phyloP scores from a whole-genome alignment of 352 stramenopile genomes.

The Paralagenidium karlingii region DNA sequence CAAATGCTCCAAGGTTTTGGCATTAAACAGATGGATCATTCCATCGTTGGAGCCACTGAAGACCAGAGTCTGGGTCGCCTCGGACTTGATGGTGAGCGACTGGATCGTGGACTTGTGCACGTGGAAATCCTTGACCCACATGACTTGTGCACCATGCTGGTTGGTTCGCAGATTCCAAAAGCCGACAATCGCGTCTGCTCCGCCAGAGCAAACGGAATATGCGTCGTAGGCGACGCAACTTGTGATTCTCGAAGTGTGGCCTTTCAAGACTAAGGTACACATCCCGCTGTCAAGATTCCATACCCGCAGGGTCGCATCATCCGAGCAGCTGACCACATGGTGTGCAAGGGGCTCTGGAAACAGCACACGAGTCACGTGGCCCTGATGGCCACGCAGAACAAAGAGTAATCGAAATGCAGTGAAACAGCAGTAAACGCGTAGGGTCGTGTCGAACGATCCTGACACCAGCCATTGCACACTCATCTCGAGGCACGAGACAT shows the following conservation, averaged over 20 bases:
- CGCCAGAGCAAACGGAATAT: conserved; percentile 38
- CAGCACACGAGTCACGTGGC: conserved; percentile 41
- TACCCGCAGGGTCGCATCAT: conserved; percentile 43
- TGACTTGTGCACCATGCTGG: neutral
- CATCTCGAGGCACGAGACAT: conserved; percentile 42
- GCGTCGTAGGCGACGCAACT: conserved; percentile 16
- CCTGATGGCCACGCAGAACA: conserved; percentile 27
- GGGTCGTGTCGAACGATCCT: conserved; percentile 44
- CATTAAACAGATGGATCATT: conserved; percentile 55
- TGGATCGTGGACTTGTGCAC: conserved; percentile 44
- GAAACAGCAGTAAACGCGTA: conserved; percentile 33
- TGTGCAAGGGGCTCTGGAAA: conserved; percentile 6
- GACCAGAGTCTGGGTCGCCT: conserved; percentile 15
- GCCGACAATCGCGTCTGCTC: conserved; percentile 34
- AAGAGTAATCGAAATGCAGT: conserved; percentile 25
- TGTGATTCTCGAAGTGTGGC: conserved; percentile 35
- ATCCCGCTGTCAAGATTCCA: conserved; percentile 31
- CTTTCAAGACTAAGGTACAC: conserved; percentile 21
- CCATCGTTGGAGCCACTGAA: conserved; percentile 62
- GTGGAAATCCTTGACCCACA: conserved; percentile 13
- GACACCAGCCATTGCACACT: conserved; percentile 46
- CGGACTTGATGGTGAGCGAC: conserved; percentile 20
- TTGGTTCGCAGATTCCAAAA: conserved; percentile 28
- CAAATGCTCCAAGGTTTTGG: conserved; percentile 22
- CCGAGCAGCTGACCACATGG: conserved; percentile 36